Conservation (phyloP, 2,329 filamentous ascomycete genomes). For the Pestalotiopsis sp. region DNA sequence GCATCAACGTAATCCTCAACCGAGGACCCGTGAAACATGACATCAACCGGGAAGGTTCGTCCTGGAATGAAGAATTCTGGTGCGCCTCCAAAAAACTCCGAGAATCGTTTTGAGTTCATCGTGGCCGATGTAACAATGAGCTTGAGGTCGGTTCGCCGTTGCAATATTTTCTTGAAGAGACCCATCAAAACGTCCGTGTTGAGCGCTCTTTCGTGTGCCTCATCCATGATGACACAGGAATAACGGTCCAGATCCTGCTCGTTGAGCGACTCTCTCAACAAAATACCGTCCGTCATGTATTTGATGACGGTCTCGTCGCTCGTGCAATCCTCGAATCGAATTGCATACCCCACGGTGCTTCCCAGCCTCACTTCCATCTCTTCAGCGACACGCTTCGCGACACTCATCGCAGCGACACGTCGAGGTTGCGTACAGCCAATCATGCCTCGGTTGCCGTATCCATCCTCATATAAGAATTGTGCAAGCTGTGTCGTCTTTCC, state of each 20-base stretch:
- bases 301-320: conserved; percentile 96
- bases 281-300: conserved; percentile 98
- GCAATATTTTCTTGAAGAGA: conserved; percentile 94
- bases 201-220: conserved; percentile 93
- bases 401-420: conserved; percentile 97
- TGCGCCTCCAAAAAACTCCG: conserved; percentile 92
- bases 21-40: conserved; percentile 92
- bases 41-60: conserved; percentile 93
- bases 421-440: conserved; percentile 97
- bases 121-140: conserved; percentile 97
- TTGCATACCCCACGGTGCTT: conserved; percentile 89
- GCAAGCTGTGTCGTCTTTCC: conserved; percentile 98
- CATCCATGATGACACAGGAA: conserved; percentile 99
- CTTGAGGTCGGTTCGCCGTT: conserved; percentile 87
- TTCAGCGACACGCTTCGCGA: conserved; percentile 95
- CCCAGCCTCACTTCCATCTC: conserved; percentile 96
- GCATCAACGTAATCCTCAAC: conserved; percentile 98
- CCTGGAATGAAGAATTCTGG: conserved; percentile 97
- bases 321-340: conserved; percentile 97
- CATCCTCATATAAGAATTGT: conserved; percentile 94
- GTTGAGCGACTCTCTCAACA: conserved; percentile 89
- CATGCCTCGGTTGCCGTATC: conserved; percentile 84
- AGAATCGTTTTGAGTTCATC: conserved; percentile 97
- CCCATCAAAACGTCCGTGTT: conserved; percentile 99
- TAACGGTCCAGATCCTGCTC: conserved; percentile 94